Conservation (phyloP, 2,329 filamentous ascomycete species). For the Epichloe brachyelytri region DNA sequence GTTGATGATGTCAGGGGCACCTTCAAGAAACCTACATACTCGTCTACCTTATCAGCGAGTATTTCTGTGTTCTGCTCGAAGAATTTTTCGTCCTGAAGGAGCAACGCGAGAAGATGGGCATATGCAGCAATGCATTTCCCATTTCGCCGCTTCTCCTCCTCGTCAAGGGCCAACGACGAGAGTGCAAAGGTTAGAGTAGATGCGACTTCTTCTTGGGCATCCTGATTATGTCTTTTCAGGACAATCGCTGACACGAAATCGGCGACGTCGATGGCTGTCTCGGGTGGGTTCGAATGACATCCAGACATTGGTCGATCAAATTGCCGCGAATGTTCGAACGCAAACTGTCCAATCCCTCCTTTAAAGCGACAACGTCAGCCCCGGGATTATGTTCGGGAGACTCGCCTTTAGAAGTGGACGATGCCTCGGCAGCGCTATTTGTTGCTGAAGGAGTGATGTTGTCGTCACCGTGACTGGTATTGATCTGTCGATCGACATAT, state of each 20-base stretch:
- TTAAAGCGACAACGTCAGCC: slow-evolving; percentile 22
- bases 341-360: slow-evolving; percentile 69
- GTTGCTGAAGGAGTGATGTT: neutral
- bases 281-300: slow-evolving; percentile 76
- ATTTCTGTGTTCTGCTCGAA: slow-evolving; percentile 64
- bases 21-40: slow-evolving; percentile 68
- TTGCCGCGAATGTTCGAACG: slow-evolving; percentile 60
- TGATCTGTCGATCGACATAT: slow-evolving; percentile 3
- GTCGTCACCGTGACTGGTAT: neutral
- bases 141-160: slow-evolving; percentile 52
- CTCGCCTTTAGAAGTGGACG: slow-evolving; percentile 5
- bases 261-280: slow-evolving; percentile 79
- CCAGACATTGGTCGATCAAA: slow-evolving; percentile 79
- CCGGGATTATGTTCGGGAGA: slow-evolving; percentile 9
- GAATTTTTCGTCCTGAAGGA: slow-evolving; percentile 72
- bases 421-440: slow-evolving; percentile 5
- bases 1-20: slow-evolving; percentile 50
- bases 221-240: slow-evolving; percentile 41
- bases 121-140: slow-evolving; percentile 64
- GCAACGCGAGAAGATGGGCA: slow-evolving; percentile 77
- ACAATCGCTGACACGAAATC: slow-evolving; percentile 72
- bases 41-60: slow-evolving; percentile 62
- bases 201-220: slow-evolving; percentile 58
- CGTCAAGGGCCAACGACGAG: slow-evolving; percentile 51
- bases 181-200: slow-evolving; percentile 74